Percentiles rank a stretch among this genome's conserved stretches.
Conservation (phyloP, 1,284 basidiomycete genomes). For the Ceratobasidium sp. region DNA sequence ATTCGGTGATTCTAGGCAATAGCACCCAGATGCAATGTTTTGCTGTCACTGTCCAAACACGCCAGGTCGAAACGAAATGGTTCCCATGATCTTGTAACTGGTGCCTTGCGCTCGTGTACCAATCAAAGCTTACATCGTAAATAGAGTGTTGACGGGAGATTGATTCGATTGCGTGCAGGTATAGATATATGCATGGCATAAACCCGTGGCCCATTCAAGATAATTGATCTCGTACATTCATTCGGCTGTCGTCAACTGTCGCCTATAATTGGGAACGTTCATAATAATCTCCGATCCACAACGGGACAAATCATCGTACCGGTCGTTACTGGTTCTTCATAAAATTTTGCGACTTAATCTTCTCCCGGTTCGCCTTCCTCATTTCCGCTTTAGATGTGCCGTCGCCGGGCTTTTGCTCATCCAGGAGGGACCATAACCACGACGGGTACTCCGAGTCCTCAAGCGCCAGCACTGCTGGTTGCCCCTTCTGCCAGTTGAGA, state of each 20-base stretch:
- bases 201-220: too few relatives aligned
- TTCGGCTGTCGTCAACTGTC: neutral
- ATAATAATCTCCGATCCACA: neutral
- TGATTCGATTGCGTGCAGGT: neutral
- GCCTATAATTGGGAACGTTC: neutral
- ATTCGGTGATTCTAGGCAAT: too few relatives aligned
- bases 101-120: too few relatives aligned
- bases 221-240: too few relatives aligned
- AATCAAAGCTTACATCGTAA: too few relatives aligned
- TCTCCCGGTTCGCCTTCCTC: conserved; percentile 66
- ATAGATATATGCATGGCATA: neutral
- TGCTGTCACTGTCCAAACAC: too few relatives aligned
- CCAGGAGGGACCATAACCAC: conserved; percentile 85
- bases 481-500: conserved; percentile 82
- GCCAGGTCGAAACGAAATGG: too few relatives aligned
- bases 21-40: too few relatives aligned
- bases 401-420: conserved; percentile 61
- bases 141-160: too few relatives aligned
- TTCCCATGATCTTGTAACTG: too few relatives aligned
- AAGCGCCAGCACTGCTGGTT: conserved; percentile 77
- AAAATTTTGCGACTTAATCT: conserved; percentile 75
- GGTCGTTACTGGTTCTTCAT: conserved; percentile 69
- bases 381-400: conserved; percentile 72
- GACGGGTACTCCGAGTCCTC: conserved; percentile 86
- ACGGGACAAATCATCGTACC: conserved; percentile 41